Evolutionary conservation across 371 early-diverging fungal species (phyloP).

Genomic region (Neoconidiobolus thromboides): DNA sequence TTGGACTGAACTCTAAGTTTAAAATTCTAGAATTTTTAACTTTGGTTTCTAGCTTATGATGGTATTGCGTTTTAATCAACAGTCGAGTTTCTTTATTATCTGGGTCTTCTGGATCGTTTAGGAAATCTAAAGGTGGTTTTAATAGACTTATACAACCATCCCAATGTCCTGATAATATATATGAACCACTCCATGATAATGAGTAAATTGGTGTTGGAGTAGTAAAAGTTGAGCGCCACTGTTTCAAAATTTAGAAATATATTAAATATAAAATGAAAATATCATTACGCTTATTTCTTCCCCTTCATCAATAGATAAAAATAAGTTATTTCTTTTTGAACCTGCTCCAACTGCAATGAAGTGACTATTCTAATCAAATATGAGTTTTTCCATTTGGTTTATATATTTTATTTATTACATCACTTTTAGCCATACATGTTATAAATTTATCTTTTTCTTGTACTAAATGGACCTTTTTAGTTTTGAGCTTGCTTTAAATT

Average conservation of each 20-base stretch:
- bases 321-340: not conserved
- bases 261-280: not conserved
- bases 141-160: not conserved
- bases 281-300: not conserved
- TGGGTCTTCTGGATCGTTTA: not conserved
- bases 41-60: not conserved
- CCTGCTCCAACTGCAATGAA: not conserved
- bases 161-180: slow-evolving; percentile 2
- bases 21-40: not conserved
- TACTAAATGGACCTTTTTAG: no score
- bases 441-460: no score
- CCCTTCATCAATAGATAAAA: not conserved
- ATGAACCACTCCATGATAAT: not conserved
- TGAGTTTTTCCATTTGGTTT: no score
- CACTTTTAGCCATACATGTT: no score
- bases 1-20: not conserved
- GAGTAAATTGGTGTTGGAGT: slow-evolving; percentile 3
- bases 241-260: not conserved
- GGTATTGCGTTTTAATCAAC: slow-evolving; percentile 2
- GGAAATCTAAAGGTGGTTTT: not conserved
- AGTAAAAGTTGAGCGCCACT: slow-evolving; percentile 4
- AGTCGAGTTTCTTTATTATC: not conserved
- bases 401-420: no score
- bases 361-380: no score
- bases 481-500: no score